phyloP scores from a whole-genome alignment of 148 eudicot genomes.

The Camellia lanceoleosa region DNA sequence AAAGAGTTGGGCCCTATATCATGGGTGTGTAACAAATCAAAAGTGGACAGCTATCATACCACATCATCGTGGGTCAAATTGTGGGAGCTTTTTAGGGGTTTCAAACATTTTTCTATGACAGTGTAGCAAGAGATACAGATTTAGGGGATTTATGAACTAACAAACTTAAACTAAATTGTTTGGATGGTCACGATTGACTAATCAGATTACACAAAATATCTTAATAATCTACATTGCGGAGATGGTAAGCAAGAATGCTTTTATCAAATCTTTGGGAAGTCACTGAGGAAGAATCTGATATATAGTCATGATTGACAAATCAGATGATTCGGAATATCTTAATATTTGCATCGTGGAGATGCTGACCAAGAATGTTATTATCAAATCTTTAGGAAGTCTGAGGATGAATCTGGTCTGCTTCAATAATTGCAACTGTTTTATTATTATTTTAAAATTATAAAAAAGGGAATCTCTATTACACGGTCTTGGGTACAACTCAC shows the following conservation, averaged over 20 bases:
- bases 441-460: neutral
- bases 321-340: neutral
- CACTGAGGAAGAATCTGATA: neutral
- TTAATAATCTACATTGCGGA: neutral
- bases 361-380: neutral
- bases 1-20: no score
- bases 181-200: conserved; percentile 6
- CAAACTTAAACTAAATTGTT: neutral
- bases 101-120: no score
- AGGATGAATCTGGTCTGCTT: no score
- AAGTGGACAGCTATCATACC: no score
- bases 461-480: no score
- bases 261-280: neutral
- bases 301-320: neutral
- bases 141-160: neutral
- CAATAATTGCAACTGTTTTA: neutral
- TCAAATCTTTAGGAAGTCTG: neutral
- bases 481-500: no score
- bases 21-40: no score
- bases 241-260: neutral
- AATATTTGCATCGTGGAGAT: neutral
- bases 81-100: no score
- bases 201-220: neutral
- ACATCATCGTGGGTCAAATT: no score
- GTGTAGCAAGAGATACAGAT: neutral